Percentiles rank a stretch among this genome's conserved stretches.
phyloP scores from a whole-genome alignment of 2,329 filamentous ascomycete genomes.

The Pseudogymnoascus sp. region DNA sequence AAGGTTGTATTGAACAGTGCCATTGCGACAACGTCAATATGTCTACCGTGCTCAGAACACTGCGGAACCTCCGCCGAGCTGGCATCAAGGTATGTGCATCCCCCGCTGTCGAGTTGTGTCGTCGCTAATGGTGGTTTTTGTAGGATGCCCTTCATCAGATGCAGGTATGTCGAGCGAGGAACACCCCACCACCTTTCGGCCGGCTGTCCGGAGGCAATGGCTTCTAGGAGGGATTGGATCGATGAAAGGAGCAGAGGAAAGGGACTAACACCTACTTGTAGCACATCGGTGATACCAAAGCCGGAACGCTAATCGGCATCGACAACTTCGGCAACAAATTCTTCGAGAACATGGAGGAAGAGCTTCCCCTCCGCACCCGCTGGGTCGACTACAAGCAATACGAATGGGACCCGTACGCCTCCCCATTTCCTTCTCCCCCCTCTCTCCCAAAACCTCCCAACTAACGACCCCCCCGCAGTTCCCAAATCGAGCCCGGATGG shows the following conservation, averaged over 20 bases:
- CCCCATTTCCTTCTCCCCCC: neutral
- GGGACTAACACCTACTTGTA: neutral
- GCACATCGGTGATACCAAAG: constrained; percentile 82
- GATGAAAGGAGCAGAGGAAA: neutral
- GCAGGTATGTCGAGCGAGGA: constrained; percentile 57
- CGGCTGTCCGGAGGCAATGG: neutral
- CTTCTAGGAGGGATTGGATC: neutral
- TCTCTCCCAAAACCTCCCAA: neutral
- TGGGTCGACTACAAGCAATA: constrained; percentile 96
- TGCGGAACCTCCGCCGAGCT: constrained; percentile 79
- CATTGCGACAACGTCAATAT: constrained; percentile 46
- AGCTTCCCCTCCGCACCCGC: constrained; percentile 88
- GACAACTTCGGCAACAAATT: constrained; percentile 97
- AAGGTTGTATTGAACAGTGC: neutral
- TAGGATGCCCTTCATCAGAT: constrained; percentile 90
- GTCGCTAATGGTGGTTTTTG: neutral
- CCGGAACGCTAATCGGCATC: constrained; percentile 72
- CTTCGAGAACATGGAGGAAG: constrained; percentile 85
- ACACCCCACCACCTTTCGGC: constrained; percentile 18
- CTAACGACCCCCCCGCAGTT: constrained; percentile 36
- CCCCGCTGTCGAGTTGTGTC: constrained; percentile 18
- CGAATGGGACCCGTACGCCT: constrained; percentile 66
- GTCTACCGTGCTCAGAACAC: constrained; percentile 83
- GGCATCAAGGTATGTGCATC: constrained; percentile 65
- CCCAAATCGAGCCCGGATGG: constrained; percentile 92